phyloP scores from a whole-genome alignment of 805 yeast genomes.

The Starmerella sp. region DNA sequence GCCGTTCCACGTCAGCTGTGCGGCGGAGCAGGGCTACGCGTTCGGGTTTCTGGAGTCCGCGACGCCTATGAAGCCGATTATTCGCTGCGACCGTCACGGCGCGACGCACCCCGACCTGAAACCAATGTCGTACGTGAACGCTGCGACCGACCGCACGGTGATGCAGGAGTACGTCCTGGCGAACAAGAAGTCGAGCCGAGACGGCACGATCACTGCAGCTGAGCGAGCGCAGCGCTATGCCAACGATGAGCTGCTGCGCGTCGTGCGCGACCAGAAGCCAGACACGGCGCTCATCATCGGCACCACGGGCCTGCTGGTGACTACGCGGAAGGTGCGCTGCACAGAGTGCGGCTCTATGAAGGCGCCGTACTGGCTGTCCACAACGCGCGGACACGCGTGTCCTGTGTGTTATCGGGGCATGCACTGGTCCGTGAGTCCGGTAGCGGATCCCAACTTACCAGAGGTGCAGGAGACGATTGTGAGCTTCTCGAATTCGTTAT shows the following conservation, averaged over 20 bases:
- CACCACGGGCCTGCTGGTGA: background rate
- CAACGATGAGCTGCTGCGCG: background rate
- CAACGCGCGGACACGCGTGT: background rate
- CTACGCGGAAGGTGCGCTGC: background rate
- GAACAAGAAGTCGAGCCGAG: slow-evolving; percentile 19
- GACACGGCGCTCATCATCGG: background rate
- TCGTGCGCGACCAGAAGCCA: background rate
- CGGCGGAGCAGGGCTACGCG: slow-evolving; percentile 28
- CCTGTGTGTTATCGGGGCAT: background rate
- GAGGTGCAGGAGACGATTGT: background rate
- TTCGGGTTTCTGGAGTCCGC: slow-evolving; percentile 19
- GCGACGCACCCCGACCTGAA: slow-evolving; percentile 8
- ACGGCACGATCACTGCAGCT: background rate
- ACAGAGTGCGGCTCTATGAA: background rate
- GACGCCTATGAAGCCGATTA: slow-evolving; percentile 22
- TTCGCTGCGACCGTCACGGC: slow-evolving; percentile 28
- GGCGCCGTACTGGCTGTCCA: background rate
- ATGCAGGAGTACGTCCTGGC: slow-evolving; percentile 26
- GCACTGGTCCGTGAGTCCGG: background rate
- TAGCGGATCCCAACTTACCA: background rate
- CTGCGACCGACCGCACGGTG: slow-evolving; percentile 21
- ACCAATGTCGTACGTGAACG: slow-evolving; percentile 24
- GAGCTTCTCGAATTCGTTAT: background rate
- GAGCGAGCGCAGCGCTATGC: background rate
- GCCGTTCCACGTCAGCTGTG: slow-evolving; percentile 46